Evolutionary conservation across 192 early-diverging fungal species (phyloP), one percentile per base, ranked within the genome.

Genomic region (Haplosporangium gracile): DNA sequence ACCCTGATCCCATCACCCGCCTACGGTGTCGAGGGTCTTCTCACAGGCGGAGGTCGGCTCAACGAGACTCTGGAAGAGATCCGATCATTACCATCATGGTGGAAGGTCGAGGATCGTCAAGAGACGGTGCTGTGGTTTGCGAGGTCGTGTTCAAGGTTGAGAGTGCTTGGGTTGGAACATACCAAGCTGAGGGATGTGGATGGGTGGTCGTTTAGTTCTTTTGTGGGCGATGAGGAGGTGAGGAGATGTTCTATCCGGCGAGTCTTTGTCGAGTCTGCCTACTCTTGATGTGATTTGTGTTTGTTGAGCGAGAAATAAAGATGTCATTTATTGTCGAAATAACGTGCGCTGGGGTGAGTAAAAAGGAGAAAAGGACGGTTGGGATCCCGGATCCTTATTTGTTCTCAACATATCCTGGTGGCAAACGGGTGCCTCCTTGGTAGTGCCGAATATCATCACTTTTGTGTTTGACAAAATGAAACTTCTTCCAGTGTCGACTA

Each of bases 1-100:
- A 65, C n/a, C 11, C 60, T 65, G 1, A 65, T 65, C 4, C 60
- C 60, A 65, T 65, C 60, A 10, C 29, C 60, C 29, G 11, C 29
- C 26, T 65, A 65, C 29, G 60, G 60, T 15, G 29, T 65, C 29
- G 60, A 29, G 3, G 60, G 60, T 4, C 11, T 65, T 0, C 10
- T 65, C 60, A 11, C n/a, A 65, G 60, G 29, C 32, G 60, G 29
- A 32, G 29, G 26, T 11, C 10, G 29, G 3, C 24, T 32, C 24
- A 65, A 29, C 3, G 9, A 29, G 26, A 65, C 60, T 2, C 60
- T 65, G 60, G 60, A 65, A 65, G 60, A 65, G 13, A 65, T 65
- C 26, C 60, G 60, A 32, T 65, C 60, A 32, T 65, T 65, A 24
- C 60, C 60, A 15, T 65, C 60, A 65, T 65, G 60, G 60, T 65